phyloP scores from a whole-genome alignment of 495 filamentous ascomycete genomes.

The Thozetella sp. region DNA sequence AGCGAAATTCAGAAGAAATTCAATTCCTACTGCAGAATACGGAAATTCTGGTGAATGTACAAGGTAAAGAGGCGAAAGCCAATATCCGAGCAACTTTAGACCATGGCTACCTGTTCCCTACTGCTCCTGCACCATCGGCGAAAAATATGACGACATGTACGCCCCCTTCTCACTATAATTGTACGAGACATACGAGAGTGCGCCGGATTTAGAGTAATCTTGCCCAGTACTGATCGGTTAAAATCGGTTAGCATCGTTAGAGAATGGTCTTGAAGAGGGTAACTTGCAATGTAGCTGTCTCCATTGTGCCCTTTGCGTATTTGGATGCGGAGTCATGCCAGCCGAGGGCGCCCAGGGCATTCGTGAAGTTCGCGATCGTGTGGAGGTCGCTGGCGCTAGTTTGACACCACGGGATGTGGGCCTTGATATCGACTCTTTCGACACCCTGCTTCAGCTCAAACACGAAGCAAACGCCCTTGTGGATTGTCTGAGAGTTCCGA shows the following conservation, averaged over 20 bases:
- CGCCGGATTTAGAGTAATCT: background rate
- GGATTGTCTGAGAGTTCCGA: background rate
- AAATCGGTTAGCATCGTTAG: background rate
- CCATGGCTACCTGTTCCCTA: no score
- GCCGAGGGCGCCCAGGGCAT: background rate
- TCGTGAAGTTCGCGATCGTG: background rate
- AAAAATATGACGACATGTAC: conserved; percentile 2
- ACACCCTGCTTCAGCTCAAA: conserved; percentile 1
- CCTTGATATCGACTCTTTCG: background rate
- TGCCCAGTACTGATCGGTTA: background rate
- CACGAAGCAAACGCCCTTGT: conserved; percentile 1
- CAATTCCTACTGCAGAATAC: no score
- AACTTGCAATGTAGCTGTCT: background rate
- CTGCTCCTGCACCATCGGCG: background rate
- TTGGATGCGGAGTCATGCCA: background rate
- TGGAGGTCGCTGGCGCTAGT: background rate
- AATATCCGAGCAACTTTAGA: no score
- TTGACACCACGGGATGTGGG: background rate
- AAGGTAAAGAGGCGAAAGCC: no score
- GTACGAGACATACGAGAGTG: background rate
- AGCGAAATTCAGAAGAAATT: no score
- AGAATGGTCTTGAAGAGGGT: background rate
- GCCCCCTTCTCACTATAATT: conserved; percentile 1
- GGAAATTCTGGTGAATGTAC: no score
- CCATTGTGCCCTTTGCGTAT: background rate